Conservation (phyloP, 257 asterid genomes). For the Solanum okadae region DNA sequence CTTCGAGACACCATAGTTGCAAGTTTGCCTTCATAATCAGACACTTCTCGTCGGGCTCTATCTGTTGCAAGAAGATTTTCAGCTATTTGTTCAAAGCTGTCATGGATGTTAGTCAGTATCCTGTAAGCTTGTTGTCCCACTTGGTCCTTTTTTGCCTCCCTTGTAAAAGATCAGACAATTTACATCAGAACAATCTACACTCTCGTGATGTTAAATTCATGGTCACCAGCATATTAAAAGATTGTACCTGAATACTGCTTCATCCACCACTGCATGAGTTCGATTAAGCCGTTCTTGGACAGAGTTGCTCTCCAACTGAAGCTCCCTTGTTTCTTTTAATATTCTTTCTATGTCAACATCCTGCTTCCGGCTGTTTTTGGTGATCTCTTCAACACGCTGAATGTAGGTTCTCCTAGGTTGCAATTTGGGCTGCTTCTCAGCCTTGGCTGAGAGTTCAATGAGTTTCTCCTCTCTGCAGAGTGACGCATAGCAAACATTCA, state of each 20-base stretch:
- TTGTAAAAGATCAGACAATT: background rate
- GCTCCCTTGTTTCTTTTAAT: slow-evolving; percentile 73
- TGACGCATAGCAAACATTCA: background rate
- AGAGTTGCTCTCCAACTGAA: slow-evolving; percentile 75
- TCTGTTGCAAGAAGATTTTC: slow-evolving; percentile 50
- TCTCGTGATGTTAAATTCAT: background rate
- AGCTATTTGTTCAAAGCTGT: slow-evolving; percentile 55
- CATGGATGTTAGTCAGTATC: slow-evolving; percentile 54
- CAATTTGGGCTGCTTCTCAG: slow-evolving; percentile 44
- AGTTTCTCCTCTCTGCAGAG: slow-evolving; percentile 52
- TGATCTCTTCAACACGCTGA: slow-evolving; percentile 62
- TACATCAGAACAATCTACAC: background rate
- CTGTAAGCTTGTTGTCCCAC: slow-evolving; percentile 60
- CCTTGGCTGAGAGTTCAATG: slow-evolving; percentile 38
- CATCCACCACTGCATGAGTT: slow-evolving; percentile 60
- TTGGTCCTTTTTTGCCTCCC: slow-evolving; percentile 74
- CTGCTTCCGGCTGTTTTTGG: slow-evolving; percentile 80
- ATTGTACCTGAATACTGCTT: slow-evolving; percentile 57
- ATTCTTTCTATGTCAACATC: slow-evolving; percentile 61
- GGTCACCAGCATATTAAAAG: background rate
- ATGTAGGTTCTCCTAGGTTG: slow-evolving; percentile 48
- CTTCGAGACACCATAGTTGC: slow-evolving; percentile 37
- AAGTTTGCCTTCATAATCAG: slow-evolving; percentile 60
- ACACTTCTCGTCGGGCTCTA: slow-evolving; percentile 49
- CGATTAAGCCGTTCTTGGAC: slow-evolving; percentile 74